Percentiles rank a stretch among this genome's conserved stretches.
Conservation (phyloP, 495 filamentous ascomycete genomes). For the Aspergillus coremiiformis region DNA sequence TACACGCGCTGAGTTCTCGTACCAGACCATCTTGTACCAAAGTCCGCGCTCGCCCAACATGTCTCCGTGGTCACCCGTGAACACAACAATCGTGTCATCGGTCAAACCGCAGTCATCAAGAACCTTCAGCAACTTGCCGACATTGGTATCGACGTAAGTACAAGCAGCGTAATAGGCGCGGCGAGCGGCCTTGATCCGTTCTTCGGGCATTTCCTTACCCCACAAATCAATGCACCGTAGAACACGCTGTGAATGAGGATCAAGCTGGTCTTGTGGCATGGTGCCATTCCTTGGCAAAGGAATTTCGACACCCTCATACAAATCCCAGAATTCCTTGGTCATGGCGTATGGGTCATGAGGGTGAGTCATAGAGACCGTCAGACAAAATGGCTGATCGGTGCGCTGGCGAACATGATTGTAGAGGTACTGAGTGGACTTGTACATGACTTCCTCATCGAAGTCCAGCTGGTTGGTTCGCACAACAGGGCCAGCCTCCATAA, state of each 20-base stretch:
- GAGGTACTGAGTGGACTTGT: constrained; percentile 72
- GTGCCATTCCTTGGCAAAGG: constrained; percentile 59
- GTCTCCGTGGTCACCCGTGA: constrained; percentile 85
- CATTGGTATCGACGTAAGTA: constrained; percentile 80
- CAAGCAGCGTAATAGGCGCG: constrained; percentile 84
- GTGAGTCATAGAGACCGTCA: constrained; percentile 87
- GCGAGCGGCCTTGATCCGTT: constrained; percentile 69
- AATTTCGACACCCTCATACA: constrained; percentile 82
- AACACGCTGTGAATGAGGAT: constrained; percentile 72
- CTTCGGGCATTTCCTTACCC: constrained; percentile 67
- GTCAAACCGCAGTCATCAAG: constrained; percentile 68
- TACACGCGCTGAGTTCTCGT: constrained; percentile 75
- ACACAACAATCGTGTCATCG: constrained; percentile 77
- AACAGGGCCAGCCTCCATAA: constrained; percentile 75
- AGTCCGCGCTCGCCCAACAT: constrained; percentile 85
- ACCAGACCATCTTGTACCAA: constrained; percentile 96
- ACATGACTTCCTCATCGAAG: constrained; percentile 89
- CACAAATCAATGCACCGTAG: constrained; percentile 74
- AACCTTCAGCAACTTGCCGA: constrained; percentile 67
- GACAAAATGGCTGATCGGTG: constrained; percentile 64
- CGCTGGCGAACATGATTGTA: constrained; percentile 73
- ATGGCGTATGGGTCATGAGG: constrained; percentile 91
- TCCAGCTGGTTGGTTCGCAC: constrained; percentile 89
- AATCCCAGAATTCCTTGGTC: constrained; percentile 78
- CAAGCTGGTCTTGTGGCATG: constrained; percentile 70